Base-by-base conservation (phyloP, 2,329 filamentous ascomycete genomes). In the Graphilbum sp. region DNA sequence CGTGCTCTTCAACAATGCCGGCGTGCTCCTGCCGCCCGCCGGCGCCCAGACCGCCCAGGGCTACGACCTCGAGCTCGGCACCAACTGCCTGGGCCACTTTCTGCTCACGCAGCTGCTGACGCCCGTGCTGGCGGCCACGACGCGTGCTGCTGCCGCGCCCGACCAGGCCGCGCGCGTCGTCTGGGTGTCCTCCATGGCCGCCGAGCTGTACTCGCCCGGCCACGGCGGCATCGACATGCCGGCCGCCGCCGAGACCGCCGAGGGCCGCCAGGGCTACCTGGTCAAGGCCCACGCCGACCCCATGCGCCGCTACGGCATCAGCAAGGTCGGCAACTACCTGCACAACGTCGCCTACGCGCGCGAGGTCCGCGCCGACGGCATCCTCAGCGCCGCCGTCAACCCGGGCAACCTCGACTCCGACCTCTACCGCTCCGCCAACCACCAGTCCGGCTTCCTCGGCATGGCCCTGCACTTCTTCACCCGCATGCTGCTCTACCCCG, bases 1-100 rank as follows among this genome's bases (percentile, higher is more conserved):
- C 43, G 53, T 58, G 7, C 46, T 62, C 18, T 54, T 58, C 45
- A 55, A 62, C 47, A 62, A 62, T 43, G 59, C 60, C 4, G 59
- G 53, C 9, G 49, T 60, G 25, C 60, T 61, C 55, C 52, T 17
- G 38, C 43, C 19, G 51, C 37, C 36, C 29, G 45, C 38, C 44
- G 16, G 27, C 13, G 44, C 31, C 15, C 38, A 38, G 36, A 66
- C 61, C 0, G 43, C 42, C 5, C 64, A 68, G 45, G 65, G 63
- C 19, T 60, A 59, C 45, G 68, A 72, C 29, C 24, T 48, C 24
- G 39, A 47, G 41, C 40, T 48, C 11, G 45, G 45, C 39, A 42
- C 40, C 36, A 48, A 48, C 43, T 37, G 34, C 38, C 29, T 48
- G 8, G 46, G 39, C 8, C 39, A 41, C 2, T 45, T 46, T 15